Conservation (phyloP, 2,329 filamentous ascomycete genomes). For the Leptographium procerum region DNA sequence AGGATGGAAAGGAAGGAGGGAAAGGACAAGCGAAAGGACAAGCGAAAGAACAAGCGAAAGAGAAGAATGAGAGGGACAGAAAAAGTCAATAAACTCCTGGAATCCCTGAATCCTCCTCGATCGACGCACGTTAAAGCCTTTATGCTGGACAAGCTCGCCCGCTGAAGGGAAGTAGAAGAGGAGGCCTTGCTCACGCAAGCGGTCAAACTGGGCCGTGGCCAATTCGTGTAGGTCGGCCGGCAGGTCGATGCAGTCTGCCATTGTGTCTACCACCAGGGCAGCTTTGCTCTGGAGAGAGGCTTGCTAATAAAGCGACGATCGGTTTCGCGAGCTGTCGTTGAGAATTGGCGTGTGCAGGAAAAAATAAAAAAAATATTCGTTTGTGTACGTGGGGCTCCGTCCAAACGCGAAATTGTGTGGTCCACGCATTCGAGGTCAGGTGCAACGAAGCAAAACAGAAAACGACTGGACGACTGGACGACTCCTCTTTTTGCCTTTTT, state of each 20-base stretch:
- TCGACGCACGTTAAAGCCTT: constrained; percentile 6
- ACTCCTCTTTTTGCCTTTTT: neutral
- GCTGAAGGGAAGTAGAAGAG: constrained; percentile 10
- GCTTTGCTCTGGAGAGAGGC: neutral
- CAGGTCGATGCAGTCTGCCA: constrained; percentile 1
- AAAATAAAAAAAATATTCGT: too few relatives aligned
- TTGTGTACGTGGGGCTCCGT: neutral
- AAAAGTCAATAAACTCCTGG: too few relatives aligned
- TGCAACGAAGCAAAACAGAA: neutral
- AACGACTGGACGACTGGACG: neutral
- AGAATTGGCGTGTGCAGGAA: too few relatives aligned
- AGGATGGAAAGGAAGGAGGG: neutral
- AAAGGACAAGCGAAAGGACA: neutral
- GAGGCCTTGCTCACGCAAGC: constrained; percentile 7
- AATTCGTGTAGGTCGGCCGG: constrained; percentile 9
- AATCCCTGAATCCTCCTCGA: neutral
- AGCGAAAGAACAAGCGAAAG: too few relatives aligned
- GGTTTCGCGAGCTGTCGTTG: neutral
- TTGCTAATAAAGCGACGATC: neutral
- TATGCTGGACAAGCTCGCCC: constrained; percentile 7
- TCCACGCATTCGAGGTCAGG: neutral
- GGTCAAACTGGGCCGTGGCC: constrained; percentile 11
- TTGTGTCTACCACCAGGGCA: neutral
- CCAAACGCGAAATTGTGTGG: neutral
- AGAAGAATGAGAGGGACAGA: too few relatives aligned